Conservation (phyloP, 768 basidiomycete genomes). For the Pisolithus sp. region DNA sequence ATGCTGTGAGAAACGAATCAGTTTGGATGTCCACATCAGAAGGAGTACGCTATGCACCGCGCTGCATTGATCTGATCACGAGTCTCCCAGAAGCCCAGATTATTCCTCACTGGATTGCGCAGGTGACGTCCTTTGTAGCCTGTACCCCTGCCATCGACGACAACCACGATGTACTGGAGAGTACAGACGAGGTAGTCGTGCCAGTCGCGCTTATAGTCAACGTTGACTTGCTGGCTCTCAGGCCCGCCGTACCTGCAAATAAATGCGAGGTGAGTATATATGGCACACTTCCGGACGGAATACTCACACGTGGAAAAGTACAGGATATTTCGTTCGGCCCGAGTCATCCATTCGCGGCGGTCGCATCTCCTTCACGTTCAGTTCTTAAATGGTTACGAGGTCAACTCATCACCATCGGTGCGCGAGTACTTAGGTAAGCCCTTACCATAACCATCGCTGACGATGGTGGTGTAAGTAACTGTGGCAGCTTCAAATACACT, state of each 20-base stretch:
- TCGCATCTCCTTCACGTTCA: conserved; percentile 87
- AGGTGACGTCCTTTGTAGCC: conserved; percentile 82
- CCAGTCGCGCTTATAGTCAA: conserved; percentile 71
- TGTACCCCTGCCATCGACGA: conserved; percentile 91
- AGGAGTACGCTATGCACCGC: conserved; percentile 41
- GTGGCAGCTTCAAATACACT: conserved; percentile 66
- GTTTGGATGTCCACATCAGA: conserved; percentile 1
- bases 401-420: conserved; percentile 13
- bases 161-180: conserved; percentile 78
- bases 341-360: conserved; percentile 92
- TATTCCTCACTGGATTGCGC: conserved; percentile 81
- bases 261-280: conserved; percentile 8
- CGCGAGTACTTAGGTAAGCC: conserved; percentile 12
- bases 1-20: conserved; percentile 34
- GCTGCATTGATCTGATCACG: conserved; percentile 87
- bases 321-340: conserved; percentile 93
- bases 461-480: conserved; percentile 62
- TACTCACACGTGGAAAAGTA: conserved; percentile 76
- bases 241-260: conserved; percentile 81
- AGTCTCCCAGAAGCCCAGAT: conserved; percentile 87
- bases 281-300: neutral
- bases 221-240: conserved; percentile 68
- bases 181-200: conserved; percentile 79
- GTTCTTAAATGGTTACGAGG: conserved; percentile 39
- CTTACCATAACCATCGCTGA: conserved; percentile 74